Percentiles rank a stretch among this genome's conserved stretches.
Evolutionary conservation across 129 eudicot species (phyloP).

Genomic region (Chrysanthemum lavandulifolium): DNA sequence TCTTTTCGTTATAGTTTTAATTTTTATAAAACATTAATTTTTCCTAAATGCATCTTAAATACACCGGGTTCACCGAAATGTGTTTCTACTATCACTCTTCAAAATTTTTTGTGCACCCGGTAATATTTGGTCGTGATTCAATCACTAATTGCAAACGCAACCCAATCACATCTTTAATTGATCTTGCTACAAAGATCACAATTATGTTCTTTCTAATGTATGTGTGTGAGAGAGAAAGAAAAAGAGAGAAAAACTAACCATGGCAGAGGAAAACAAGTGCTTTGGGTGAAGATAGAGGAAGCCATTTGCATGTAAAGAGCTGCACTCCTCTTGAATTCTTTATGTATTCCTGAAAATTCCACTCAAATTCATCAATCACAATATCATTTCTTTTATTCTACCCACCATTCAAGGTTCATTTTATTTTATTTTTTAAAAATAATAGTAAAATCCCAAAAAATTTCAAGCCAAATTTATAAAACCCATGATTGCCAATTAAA

Average conservation of each 20-base stretch:
- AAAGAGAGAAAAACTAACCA: conserved; percentile 53
- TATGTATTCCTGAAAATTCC: conserved; percentile 55
- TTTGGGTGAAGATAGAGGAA: conserved; percentile 84
- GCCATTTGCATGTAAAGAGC: conserved; percentile 93
- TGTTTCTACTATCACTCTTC: too few relatives aligned
- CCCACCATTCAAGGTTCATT: not conserved
- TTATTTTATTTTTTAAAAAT: too few relatives aligned
- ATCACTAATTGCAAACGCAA: too few relatives aligned
- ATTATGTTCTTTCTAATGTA: too few relatives aligned
- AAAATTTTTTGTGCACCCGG: too few relatives aligned
- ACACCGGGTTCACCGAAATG: too few relatives aligned
- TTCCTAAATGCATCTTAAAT: too few relatives aligned
- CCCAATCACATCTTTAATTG: too few relatives aligned
- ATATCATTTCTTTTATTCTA: not conserved
- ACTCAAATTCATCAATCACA: conserved; percentile 5
- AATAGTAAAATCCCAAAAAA: not conserved
- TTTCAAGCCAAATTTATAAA: not conserved
- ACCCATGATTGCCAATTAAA: not conserved
- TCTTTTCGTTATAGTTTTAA: too few relatives aligned
- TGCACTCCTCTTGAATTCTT: conserved; percentile 87
- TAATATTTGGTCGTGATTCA: too few relatives aligned
- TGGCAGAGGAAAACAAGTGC: conserved; percentile 99
- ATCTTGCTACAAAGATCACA: too few relatives aligned
- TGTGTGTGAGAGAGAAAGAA: not conserved
- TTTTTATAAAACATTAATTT: too few relatives aligned